Evolutionary conservation across 2,329 filamentous ascomycete genomes (phyloP).

Genomic region (Hypoxylon sp.): DNA sequence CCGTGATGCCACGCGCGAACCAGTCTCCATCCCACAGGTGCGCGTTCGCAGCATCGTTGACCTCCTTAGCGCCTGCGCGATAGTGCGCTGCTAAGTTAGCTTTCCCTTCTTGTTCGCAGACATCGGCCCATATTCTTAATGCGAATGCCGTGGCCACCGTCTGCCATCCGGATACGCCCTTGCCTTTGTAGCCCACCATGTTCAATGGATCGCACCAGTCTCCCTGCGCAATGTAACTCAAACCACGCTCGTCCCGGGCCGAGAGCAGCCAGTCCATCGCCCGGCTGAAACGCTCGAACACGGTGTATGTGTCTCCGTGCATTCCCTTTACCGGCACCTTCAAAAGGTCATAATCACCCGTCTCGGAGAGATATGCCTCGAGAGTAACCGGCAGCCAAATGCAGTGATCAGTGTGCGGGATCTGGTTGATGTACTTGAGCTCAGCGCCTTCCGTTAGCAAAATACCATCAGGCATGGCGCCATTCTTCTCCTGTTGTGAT

Average conservation of each 20-base stretch:
- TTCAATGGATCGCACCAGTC: conserved; percentile 75
- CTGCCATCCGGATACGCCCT: conserved; percentile 71
- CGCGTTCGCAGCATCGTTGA: conserved; percentile 66
- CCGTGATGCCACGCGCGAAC: conserved; percentile 71
- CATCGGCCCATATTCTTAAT: conserved; percentile 66
- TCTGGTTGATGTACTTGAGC: conserved; percentile 73
- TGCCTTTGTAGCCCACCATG: conserved; percentile 72
- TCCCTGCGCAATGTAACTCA: conserved; percentile 71
- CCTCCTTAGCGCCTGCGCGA: conserved; percentile 60
- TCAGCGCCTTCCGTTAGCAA: conserved; percentile 67
- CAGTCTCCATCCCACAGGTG: conserved; percentile 71
- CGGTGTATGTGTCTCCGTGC: conserved; percentile 63
- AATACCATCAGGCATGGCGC: conserved; percentile 72
- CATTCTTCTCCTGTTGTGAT: conserved; percentile 67
- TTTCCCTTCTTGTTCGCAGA: conserved; percentile 63
- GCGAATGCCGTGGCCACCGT: conserved; percentile 69
- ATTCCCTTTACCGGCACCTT: conserved; percentile 60
- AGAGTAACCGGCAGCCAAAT: conserved; percentile 70
- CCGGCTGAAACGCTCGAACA: conserved; percentile 68
- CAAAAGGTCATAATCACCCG: conserved; percentile 66
- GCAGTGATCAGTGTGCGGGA: conserved; percentile 73
- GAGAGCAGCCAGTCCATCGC: conserved; percentile 70
- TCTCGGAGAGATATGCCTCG: conserved; percentile 69
- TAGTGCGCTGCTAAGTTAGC: conserved; percentile 61
- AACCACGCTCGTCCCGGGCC: conserved; percentile 66